phyloP scores from a whole-genome alignment of 768 basidiomycete genomes.

The Lactifluus rugatus region DNA sequence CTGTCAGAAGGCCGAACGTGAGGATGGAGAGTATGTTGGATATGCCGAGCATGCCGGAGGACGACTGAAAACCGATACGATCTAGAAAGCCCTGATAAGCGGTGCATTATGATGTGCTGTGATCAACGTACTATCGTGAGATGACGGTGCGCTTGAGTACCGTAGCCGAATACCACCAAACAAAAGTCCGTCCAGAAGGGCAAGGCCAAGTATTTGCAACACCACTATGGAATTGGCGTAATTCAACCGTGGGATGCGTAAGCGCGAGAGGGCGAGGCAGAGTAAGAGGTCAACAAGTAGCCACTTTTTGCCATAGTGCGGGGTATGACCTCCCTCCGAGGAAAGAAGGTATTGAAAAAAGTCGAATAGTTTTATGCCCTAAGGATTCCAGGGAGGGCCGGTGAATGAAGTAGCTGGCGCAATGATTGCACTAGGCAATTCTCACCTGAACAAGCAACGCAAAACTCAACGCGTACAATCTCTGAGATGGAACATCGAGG shows the following conservation, averaged over 20 bases:
- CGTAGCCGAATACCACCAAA: slow-evolving; percentile 62
- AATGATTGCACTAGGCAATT: neutral
- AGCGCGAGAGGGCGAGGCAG: slow-evolving; percentile 43
- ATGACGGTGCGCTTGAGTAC: slow-evolving; percentile 20
- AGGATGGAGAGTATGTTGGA: slow-evolving; percentile 40
- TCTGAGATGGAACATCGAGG: slow-evolving; percentile 68
- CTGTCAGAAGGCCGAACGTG: slow-evolving; percentile 41
- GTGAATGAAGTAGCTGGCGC: neutral
- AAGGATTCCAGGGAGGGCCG: neutral
- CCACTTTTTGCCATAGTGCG: slow-evolving; percentile 53
- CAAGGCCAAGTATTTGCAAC: slow-evolving; percentile 51
- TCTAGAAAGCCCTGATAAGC: slow-evolving; percentile 14
- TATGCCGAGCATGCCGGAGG: slow-evolving; percentile 32
- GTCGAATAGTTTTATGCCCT: slow-evolving; percentile 75
- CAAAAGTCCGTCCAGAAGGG: slow-evolving; percentile 57
- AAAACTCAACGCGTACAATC: slow-evolving; percentile 68
- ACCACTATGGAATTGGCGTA: slow-evolving; percentile 55
- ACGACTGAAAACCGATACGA: slow-evolving; percentile 14
- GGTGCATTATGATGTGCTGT: slow-evolving; percentile 7
- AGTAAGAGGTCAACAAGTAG: slow-evolving; percentile 58
- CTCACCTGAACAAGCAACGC: slow-evolving; percentile 69
- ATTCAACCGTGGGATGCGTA: slow-evolving; percentile 66
- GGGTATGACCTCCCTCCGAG: slow-evolving; percentile 31
- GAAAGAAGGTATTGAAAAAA: slow-evolving; percentile 46
- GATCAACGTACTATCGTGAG: slow-evolving; percentile 17